phyloP scores from a whole-genome alignment of 2,329 filamentous ascomycete species.

The Colletotrichum tofieldiae region DNA sequence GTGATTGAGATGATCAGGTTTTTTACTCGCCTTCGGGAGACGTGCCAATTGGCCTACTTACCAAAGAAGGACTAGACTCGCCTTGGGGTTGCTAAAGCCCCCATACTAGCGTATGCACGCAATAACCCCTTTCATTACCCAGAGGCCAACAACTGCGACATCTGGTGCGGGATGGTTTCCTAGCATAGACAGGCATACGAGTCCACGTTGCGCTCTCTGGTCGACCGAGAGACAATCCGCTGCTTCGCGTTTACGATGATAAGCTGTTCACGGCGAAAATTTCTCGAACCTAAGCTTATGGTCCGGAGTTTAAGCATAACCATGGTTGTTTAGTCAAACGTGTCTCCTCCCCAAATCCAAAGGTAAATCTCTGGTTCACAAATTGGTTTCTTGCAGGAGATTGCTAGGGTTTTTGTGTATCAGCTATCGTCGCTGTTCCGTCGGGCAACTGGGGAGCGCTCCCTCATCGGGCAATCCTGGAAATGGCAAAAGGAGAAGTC shows the following conservation, averaged over 20 bases:
- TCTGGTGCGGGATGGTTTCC: background rate
- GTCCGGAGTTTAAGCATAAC: background rate
- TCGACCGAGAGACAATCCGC: background rate
- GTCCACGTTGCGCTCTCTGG: background rate
- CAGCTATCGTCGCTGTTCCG: background rate
- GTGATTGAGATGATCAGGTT: background rate
- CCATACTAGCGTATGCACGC: constrained; percentile 12
- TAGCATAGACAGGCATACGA: background rate
- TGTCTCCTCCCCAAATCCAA: background rate
- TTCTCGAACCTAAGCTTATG: background rate
- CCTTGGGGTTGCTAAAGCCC: background rate
- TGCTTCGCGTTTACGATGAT: background rate
- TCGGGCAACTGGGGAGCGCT: background rate
- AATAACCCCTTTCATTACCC: constrained; percentile 15
- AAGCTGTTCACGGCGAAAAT: background rate
- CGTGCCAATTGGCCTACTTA: background rate
- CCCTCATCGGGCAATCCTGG: background rate
- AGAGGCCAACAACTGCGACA: background rate
- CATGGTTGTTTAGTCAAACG: background rate
- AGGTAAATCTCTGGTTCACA: too few relatives aligned
- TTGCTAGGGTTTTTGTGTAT: too few relatives aligned
- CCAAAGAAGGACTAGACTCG: background rate
- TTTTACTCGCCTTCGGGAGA: background rate
- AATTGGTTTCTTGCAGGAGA: too few relatives aligned
- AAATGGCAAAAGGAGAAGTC: background rate